Evolutionary conservation across 73 alveolate species (phyloP), one percentile per base, ranked within the genome.

Genomic region (Uronychia binucleata): DNA sequence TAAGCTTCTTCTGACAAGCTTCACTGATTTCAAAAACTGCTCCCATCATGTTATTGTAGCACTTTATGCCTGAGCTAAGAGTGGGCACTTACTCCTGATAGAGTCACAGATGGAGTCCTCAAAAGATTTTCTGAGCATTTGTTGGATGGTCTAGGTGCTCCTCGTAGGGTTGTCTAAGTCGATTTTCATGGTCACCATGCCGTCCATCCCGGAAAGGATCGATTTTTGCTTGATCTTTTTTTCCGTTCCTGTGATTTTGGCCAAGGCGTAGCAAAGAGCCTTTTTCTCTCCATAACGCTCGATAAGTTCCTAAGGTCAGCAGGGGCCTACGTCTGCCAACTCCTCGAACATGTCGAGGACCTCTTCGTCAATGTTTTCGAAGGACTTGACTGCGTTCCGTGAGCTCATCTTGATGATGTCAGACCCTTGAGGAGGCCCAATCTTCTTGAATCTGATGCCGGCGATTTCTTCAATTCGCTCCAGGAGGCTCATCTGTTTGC

Each of bases 341-440:
- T 96, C 98, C 34, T 91, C 86, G 80, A 97, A 97, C 77, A 97
- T 76, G 35, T 89, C 94, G 67, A 95, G 90, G 84, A 96, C 96
- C 35, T 94, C 89, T 34, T 93, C 97, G 88, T 94, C 97, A 30
- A 97, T 97, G 33, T 92, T 80, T 87, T 92, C 93, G 58, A 97
- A 88, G 34, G 88, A 85, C 88, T 90, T 91, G 81, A 88, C 79
- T 28, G 94, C 89, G 83, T 97, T 98, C 82, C 97, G 94, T n/a
- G 95, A 89, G 60, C 98, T 87, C 28, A 98, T 97, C 80, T 95
- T 94, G 30, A 97, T 93, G 46, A 97, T 90, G 86, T 97, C 99
- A 46, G 88, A 95, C 59, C 93, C 97, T 93, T 93, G 94, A n/a
- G 99, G 98, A 29, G 97, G 96, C 26, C 98, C 97, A 59, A 97